A percentile compares a stretch with the other conserved stretches of the same genome.
Conservation (phyloP, 352 stramenopile species). For the Globisporangium irregulare region DNA sequence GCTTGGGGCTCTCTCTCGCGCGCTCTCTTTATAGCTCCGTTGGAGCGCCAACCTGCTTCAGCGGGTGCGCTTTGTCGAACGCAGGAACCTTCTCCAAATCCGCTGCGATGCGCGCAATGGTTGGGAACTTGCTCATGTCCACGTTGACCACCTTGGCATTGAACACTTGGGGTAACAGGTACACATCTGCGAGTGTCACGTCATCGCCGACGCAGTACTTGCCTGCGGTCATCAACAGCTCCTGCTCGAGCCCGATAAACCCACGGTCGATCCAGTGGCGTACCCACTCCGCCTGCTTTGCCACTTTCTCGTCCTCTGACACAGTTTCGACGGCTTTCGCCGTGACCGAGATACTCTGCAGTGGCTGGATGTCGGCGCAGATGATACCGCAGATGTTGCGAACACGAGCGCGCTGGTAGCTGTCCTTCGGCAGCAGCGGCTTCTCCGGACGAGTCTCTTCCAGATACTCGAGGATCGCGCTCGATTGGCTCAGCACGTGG, state of each 20-base stretch:
- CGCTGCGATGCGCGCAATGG: constrained; percentile 72
- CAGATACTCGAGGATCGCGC: constrained; percentile 93
- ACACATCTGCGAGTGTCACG: constrained; percentile 90
- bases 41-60: constrained; percentile 37
- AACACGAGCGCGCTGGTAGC: constrained; percentile 63
- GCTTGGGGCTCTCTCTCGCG: not conserved
- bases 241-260: constrained; percentile 76
- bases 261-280: constrained; percentile 79
- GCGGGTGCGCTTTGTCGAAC: constrained; percentile 82
- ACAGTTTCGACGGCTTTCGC: constrained; percentile 43
- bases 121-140: constrained; percentile 87
- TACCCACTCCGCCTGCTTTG: constrained; percentile 50
- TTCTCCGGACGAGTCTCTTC: constrained; percentile 77
- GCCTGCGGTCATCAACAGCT: constrained; percentile 50
- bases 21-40: not conserved
- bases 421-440: constrained; percentile 71
- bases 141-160: constrained; percentile 88
- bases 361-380: constrained; percentile 88
- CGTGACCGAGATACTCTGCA: constrained; percentile 87
- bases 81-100: constrained; percentile 62
- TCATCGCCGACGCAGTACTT: constrained; percentile 73
- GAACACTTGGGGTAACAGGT: constrained; percentile 91
- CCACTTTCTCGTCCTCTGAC: constrained; percentile 46
- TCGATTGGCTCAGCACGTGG: constrained; percentile 71
- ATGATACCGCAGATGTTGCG: constrained; percentile 90